These are phyloP conservation scores for Groenewaldozyma sp. DNA, from an alignment of 1,139 yeast genomes.

Conservation along the genomic window DNA sequence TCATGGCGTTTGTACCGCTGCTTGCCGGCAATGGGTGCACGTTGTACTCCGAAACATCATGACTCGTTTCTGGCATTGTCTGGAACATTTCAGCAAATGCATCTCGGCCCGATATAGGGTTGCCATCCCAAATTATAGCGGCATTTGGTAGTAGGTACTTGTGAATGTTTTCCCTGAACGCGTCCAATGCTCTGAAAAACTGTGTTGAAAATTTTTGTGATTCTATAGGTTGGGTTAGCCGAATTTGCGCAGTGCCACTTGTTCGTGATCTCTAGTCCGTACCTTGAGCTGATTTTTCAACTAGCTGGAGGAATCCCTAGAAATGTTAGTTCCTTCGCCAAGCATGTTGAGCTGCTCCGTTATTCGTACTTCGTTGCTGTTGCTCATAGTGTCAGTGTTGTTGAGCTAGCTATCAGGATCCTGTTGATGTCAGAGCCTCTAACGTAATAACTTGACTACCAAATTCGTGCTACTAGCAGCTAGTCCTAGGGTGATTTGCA, in stretches of 20 bases:
- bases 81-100: conserved; percentile 26
- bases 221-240: conserved; percentile 5
- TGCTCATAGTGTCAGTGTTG: no score
- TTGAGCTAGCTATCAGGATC: no score
- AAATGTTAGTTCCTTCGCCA: no score
- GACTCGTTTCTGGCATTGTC: conserved; percentile 25
- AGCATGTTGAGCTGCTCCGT: no score
- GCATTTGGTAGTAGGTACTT: conserved; percentile 22
- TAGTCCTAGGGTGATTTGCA: no score
- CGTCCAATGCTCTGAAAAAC: conserved; percentile 17
- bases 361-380: no score
- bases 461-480: no score
- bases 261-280: not conserved
- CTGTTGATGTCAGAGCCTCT: no score
- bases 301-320: no score
- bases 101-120: conserved; percentile 31
- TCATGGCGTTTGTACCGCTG: conserved; percentile 5
- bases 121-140: conserved; percentile 33
- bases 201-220: conserved; percentile 18
- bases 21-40: conserved; percentile 29
- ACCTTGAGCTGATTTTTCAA: not conserved
- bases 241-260: no score
- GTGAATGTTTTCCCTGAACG: conserved; percentile 20
- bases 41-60: conserved; percentile 27
- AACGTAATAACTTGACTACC: no score